Base-by-base conservation (phyloP, 78 protist genomes). In the Fonticula alba region DNA sequence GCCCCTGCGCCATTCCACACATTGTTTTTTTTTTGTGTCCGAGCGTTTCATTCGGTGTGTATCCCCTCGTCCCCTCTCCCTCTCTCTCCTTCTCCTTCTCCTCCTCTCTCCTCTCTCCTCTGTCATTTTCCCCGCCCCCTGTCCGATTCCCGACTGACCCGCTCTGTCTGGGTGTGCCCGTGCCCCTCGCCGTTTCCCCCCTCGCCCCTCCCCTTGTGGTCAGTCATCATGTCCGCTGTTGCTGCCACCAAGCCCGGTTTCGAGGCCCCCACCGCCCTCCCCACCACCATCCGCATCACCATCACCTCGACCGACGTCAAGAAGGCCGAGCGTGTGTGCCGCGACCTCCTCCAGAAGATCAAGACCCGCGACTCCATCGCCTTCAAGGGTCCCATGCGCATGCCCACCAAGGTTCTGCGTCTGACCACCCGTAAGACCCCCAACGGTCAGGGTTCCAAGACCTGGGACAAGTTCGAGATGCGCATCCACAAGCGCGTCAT, bases 391-490 rank as follows among this genome's bases (percentile, higher is more conserved):
- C 99, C 99, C 65, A 89, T 93, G 66, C 92, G 99, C 65, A 76
- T 94, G 79, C 99, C 99, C 52, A 97, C 97, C 78, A 87, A 87
- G 81, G 49, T 38, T 5, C 89, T 97, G 58, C 78, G 85, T 63
- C 78, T 97, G 64, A 89, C 97, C 70, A 89, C 97, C 78, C 78
- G 98, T 50, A 95, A 95, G 81, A 82, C 99, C 26, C 99, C 99
- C 47, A 91, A 97, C 80, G 99, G 99, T 76, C 93, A 97, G 76
- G 99, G 99, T 78, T 83, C 98, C 82, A 95, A 92, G 80, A 95
- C 99, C 59, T 97, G 96, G 96, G 98, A 97, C 82, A 74, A 87
- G 36, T 97, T 71, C 74, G 94, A 95, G 79, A 94, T 97, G 99
- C 79, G 97, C 67, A 82, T 97, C 82, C 95, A 94, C 97, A 97